These are phyloP conservation scores for Aspergillus sp. DNA, from an alignment of 2,329 filamentous ascomycete species.

Conservation along the genomic window DNA sequence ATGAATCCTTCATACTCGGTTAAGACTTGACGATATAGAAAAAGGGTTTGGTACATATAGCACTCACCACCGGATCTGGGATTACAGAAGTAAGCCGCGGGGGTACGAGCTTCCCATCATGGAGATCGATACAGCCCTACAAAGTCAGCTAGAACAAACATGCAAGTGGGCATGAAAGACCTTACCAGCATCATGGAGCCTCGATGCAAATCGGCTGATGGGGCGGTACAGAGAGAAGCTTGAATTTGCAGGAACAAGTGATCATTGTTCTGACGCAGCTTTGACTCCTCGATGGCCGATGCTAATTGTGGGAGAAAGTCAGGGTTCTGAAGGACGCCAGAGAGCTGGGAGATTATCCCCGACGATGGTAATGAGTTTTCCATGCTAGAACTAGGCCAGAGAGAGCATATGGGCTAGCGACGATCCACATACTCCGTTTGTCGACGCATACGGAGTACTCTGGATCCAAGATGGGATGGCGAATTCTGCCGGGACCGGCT, in stretches of 20 bases:
- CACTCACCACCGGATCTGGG: not conserved
- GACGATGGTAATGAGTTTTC: not conserved
- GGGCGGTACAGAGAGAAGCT: not conserved
- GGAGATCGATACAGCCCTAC: constrained; percentile 16
- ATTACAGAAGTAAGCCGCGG: not conserved
- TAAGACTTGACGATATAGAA: not conserved
- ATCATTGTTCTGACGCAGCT: not conserved
- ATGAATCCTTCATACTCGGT: not conserved
- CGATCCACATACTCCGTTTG: not conserved
- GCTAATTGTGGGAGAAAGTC: not conserved
- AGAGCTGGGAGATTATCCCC: not conserved
- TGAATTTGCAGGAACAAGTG: not conserved
- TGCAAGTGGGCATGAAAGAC: not conserved
- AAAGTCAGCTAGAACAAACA: not conserved
- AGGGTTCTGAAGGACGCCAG: not conserved
- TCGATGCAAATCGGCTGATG: not conserved
- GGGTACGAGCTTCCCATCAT: constrained; percentile 5
- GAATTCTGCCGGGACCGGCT: not conserved
- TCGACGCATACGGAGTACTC: not conserved
- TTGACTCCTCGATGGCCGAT: not conserved
- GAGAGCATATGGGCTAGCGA: not conserved
- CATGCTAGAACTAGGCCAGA: not conserved
- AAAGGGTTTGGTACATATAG: not conserved
- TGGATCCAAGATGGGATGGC: not conserved
- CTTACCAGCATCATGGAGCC: not conserved